phyloP scores from a whole-genome alignment of 1,139 yeast species.

The Sugiyamaella xylanicola region DNA sequence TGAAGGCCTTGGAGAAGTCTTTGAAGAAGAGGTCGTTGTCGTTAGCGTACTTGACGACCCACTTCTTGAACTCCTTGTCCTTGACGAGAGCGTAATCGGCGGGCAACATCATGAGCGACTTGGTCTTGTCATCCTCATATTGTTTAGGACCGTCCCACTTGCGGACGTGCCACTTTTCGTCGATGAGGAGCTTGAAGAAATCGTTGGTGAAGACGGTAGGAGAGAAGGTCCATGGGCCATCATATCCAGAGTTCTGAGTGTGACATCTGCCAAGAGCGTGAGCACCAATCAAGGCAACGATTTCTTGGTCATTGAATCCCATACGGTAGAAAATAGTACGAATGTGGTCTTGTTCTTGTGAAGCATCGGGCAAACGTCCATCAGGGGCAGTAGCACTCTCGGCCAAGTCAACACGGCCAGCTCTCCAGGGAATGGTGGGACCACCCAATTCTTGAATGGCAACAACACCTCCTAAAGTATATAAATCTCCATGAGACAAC shows the following conservation, averaged over 20 bases:
- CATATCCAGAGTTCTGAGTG: constrained; percentile 58
- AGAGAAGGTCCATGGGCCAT: constrained; percentile 91
- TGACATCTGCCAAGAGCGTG: constrained; percentile 85
- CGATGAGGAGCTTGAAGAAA: constrained; percentile 66
- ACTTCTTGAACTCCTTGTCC: constrained; percentile 64
- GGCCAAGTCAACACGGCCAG: constrained; percentile 69
- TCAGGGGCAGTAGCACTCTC: constrained; percentile 47
- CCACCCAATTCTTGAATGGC: constrained; percentile 88
- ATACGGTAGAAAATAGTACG: constrained; percentile 67
- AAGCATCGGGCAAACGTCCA: constrained; percentile 81
- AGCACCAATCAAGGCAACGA: constrained; percentile 86
- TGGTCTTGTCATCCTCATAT: constrained; percentile 70
- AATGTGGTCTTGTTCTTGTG: constrained; percentile 68
- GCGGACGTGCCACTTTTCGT: constrained; percentile 71
- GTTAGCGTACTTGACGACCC: constrained; percentile 70
- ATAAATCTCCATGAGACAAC: constrained; percentile 84
- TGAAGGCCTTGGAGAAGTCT: constrained; percentile 71
- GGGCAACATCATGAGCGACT: constrained; percentile 87
- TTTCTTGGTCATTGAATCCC: constrained; percentile 81
- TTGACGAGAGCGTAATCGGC: constrained; percentile 75
- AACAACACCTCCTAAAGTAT: constrained; percentile 83
- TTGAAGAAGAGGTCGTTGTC: constrained; percentile 69
- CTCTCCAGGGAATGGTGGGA: constrained; percentile 84
- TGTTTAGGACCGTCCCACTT: constrained; percentile 81
- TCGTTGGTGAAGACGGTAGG: constrained; percentile 81